Percentiles rank a stretch among this genome's conserved stretches.
Evolutionary conservation across 2,329 filamentous ascomycete species (phyloP).

Genomic region (Setomelanomma holmii): DNA sequence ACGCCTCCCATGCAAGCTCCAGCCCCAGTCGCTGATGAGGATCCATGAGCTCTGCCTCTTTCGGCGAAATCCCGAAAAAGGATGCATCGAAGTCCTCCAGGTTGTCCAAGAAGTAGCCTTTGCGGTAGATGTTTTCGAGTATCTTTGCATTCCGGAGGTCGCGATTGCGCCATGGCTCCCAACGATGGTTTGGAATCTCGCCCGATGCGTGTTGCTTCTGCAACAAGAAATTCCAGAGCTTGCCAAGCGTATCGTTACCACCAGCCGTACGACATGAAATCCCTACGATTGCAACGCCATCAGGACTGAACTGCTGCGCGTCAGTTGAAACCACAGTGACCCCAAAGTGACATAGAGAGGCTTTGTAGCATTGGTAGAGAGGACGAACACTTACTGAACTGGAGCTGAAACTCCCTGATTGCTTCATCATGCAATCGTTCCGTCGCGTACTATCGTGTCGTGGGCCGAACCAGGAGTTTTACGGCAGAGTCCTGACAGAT

Average conservation of each 20-base stretch:
- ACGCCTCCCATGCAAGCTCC: slow-evolving; percentile 35
- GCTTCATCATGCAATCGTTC: background rate
- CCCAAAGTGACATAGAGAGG: too few species aligned
- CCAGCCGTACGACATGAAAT: slow-evolving; percentile 44
- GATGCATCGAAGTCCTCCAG: slow-evolving; percentile 34
- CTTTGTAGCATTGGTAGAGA: too few species aligned
- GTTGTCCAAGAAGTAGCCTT: slow-evolving; percentile 43
- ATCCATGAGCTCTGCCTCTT: slow-evolving; percentile 37
- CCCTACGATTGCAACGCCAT: slow-evolving; percentile 44
- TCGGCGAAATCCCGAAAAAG: slow-evolving; percentile 41
- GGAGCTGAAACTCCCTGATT: background rate
- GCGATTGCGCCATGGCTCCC: slow-evolving; percentile 39
- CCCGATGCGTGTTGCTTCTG: slow-evolving; percentile 36
- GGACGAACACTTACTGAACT: too few species aligned
- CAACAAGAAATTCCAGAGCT: slow-evolving; percentile 44
- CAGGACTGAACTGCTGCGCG: too few species aligned
- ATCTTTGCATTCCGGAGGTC: slow-evolving; percentile 35
- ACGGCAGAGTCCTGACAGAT: too few species aligned
- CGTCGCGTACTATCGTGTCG: too few species aligned
- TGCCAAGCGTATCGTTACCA: slow-evolving; percentile 35
- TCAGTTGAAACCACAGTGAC: too few species aligned
- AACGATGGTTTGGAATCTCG: slow-evolving; percentile 39
- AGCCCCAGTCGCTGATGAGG: slow-evolving; percentile 34
- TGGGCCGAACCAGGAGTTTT: too few species aligned
- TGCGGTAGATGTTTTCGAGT: slow-evolving; percentile 28